Conservation (phyloP, 805 yeast species). For the Suhomyces prunicola region DNA sequence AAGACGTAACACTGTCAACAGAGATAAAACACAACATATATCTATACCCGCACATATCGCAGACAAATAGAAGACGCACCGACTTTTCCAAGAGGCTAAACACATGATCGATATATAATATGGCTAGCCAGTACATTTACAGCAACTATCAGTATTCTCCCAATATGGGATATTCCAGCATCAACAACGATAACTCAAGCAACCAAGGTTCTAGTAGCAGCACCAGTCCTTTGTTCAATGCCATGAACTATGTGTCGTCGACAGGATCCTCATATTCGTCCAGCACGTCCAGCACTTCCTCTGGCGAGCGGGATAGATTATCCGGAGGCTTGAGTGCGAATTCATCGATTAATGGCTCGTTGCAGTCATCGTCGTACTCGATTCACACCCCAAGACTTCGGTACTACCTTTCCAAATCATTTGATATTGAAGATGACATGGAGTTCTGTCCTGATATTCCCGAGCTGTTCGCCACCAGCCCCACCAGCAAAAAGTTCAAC, state of each 20-base stretch:
- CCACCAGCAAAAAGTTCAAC: slow-evolving; percentile 51
- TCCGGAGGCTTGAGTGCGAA: slow-evolving; percentile 7
- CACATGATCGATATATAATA: slow-evolving; percentile 6
- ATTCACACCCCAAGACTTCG: slow-evolving; percentile 51
- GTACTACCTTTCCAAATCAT: slow-evolving; percentile 56
- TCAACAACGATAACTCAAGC: not conserved
- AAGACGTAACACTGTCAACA: not conserved
- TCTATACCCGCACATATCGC: not conserved
- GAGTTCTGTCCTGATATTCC: slow-evolving; percentile 64
- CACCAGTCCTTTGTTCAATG: slow-evolving; percentile 31
- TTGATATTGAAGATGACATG: slow-evolving; percentile 60
- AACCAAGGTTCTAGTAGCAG: slow-evolving; percentile 11
- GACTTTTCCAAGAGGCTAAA: not conserved
- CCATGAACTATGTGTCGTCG: slow-evolving; percentile 22
- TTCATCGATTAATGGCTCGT: slow-evolving; percentile 1
- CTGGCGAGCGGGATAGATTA: not conserved
- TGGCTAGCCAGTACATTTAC: slow-evolving; percentile 38
- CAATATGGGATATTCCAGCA: slow-evolving; percentile 17
- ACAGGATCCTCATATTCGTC: slow-evolving; percentile 17
- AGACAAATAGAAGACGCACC: not conserved
- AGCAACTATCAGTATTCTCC: slow-evolving; percentile 34
- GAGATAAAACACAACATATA: not conserved
- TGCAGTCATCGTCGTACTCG: slow-evolving; percentile 26
- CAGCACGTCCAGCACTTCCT: slow-evolving; percentile 10
- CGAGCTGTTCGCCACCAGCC: slow-evolving; percentile 26